Evolutionary conservation across 495 filamentous ascomycete genomes (phyloP), one percentile per base, ranked within the genome.

Genomic region (Parmelia sp.): DNA sequence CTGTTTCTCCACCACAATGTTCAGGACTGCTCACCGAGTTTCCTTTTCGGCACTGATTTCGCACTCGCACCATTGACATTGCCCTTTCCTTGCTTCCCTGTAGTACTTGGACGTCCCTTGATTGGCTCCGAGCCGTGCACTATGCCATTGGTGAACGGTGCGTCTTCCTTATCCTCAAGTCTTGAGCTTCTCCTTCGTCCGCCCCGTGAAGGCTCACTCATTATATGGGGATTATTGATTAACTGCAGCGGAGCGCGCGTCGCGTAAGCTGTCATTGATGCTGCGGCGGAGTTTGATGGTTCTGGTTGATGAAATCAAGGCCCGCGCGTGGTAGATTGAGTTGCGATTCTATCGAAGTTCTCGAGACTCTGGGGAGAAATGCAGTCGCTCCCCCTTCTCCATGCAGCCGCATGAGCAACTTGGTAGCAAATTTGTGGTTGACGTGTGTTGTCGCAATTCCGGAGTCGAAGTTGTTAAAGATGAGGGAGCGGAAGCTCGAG

Each of bases 11-110:
- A 29, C 9, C 42, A 15, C 31, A 21, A 10, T 44, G 23, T 21
- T 17, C 19, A 37, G 39, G 33, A 27, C 23, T 57, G 78, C 80
- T 77, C 71, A 83, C 80, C 73, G 57, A 74, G 72, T 70, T 79
- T 77, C 49, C 79, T 74, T 66, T 82, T 80, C 14, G 66, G 73
- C 60, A 69, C 61, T 35, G 71, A 67, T 33, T 61, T 68, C 19
- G 45, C 33, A 45, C 42, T 49, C n/a, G 40, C 55, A 53, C 60
- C 65, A 25, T 61, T 66, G 31, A 58, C 44, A 21, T 72, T 73
- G 21, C 40, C 60, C 23, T 75, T 68, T 11, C 72, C 71, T 42
- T 76, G 70, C 65, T 74, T 74, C 62, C 33, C 60, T 23, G 61
- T 57, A 47, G 45, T 25, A 29, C 53, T 67, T 45, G 68, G 66